Evolutionary conservation across 495 filamentous ascomycete species (phyloP).

Genomic region (Alectoria sarmentosa): DNA sequence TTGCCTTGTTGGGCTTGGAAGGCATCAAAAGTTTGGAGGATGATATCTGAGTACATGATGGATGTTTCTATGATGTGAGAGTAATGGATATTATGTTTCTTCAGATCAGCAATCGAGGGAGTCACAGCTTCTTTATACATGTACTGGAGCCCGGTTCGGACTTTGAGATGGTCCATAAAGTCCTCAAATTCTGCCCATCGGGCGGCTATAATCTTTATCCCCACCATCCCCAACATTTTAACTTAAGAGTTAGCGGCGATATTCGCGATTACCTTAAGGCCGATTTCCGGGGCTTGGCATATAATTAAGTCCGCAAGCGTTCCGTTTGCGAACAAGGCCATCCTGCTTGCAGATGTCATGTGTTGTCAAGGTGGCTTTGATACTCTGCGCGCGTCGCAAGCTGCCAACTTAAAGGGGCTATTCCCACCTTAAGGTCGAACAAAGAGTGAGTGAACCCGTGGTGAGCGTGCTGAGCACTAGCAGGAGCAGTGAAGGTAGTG

Average conservation of each 20-base stretch:
- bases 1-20: constrained; percentile 13
- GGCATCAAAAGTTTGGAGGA: constrained; percentile 25
- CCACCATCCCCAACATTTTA: not conserved
- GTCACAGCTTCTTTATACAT: not conserved
- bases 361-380: no score
- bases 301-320: no score
- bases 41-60: constrained; percentile 25
- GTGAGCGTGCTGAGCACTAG: no score
- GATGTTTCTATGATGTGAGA: not conserved
- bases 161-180: constrained; percentile 15
- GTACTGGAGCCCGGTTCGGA: not conserved
- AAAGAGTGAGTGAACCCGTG: no score
- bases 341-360: no score
- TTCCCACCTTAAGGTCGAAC: no score
- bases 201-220: not conserved
- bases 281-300: no score
- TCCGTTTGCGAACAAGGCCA: no score
- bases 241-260: no score
- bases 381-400: no score
- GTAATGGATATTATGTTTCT: not conserved
- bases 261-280: not conserved
- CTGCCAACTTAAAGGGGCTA: no score
- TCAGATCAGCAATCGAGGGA: not conserved
- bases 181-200: constrained; percentile 12
- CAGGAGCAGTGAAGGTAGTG: no score